Percentiles rank a stretch among this genome's conserved stretches.
phyloP scores from a whole-genome alignment of 1,284 basidiomycete genomes.

The Ceratobasidium sp. region DNA sequence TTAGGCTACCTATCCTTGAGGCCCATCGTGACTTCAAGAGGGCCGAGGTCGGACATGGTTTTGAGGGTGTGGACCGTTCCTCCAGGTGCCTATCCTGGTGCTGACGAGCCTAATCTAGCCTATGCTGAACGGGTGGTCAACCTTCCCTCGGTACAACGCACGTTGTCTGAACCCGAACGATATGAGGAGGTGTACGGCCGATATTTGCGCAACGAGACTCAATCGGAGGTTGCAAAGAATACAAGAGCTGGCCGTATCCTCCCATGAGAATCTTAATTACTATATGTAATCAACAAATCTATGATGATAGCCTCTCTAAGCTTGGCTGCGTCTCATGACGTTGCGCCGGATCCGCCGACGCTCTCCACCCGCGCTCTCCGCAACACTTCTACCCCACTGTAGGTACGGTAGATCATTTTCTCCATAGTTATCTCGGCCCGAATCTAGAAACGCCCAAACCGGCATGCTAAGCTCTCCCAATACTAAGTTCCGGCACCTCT shows the following conservation, averaged over 20 bases:
- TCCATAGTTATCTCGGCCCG: slow-evolving; percentile 56
- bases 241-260: slow-evolving; percentile 40
- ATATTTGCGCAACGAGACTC: slow-evolving; percentile 42
- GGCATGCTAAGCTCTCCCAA: slow-evolving; percentile 91
- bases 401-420: slow-evolving; percentile 77
- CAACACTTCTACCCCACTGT: slow-evolving; percentile 76
- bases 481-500: slow-evolving; percentile 64
- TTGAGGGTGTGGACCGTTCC: slow-evolving; percentile 20
- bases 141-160: slow-evolving; percentile 39
- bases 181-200: slow-evolving; percentile 43
- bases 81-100: neutral
- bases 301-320: neutral
- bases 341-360: slow-evolving; percentile 62
- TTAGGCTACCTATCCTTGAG: slow-evolving; percentile 39
- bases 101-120: neutral
- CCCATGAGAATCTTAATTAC: neutral
- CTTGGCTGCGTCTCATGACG: slow-evolving; percentile 60
- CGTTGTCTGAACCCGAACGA: slow-evolving; percentile 27
- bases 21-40: slow-evolving; percentile 35
- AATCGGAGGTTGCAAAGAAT: slow-evolving; percentile 42
- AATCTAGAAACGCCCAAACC: slow-evolving; percentile 86
- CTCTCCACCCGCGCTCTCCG: slow-evolving; percentile 58
- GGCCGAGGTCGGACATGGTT: slow-evolving; percentile 34
- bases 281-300: neutral
- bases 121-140: slow-evolving; percentile 41